Conservation (phyloP, 805 yeast genomes). For the Kodamaea restingae region DNA sequence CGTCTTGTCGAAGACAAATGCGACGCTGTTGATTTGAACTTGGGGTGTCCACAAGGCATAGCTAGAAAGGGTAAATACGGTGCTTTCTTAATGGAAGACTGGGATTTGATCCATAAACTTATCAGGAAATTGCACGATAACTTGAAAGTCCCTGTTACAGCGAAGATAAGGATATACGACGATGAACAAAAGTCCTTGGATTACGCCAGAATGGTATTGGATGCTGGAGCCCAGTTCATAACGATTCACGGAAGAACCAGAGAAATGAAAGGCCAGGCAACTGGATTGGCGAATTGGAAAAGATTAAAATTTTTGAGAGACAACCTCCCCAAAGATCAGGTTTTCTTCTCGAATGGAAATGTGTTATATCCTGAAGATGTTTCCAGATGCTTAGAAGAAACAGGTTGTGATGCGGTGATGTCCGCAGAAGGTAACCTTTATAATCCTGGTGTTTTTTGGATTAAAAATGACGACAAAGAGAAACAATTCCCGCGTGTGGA, state of each 20-base stretch:
- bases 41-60: slow-evolving; percentile 98
- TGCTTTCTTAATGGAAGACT: slow-evolving; percentile 93
- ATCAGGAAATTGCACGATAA: slow-evolving; percentile 72
- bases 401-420: slow-evolving; percentile 89
- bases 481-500: slow-evolving; percentile 84
- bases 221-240: slow-evolving; percentile 92
- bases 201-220: slow-evolving; percentile 83
- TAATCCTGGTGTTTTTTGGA: slow-evolving; percentile 89
- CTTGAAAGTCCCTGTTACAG: slow-evolving; percentile 85
- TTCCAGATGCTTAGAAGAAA: slow-evolving; percentile 56
- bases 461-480: slow-evolving; percentile 47
- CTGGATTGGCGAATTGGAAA: slow-evolving; percentile 95
- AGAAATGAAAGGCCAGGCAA: slow-evolving; percentile 95
- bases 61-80: slow-evolving; percentile 95
- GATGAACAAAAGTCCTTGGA: slow-evolving; percentile 77
- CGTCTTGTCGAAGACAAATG: slow-evolving; percentile 72
- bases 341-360: slow-evolving; percentile 92
- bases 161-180: slow-evolving; percentile 87
- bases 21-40: slow-evolving; percentile 92
- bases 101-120: slow-evolving; percentile 74
- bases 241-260: slow-evolving; percentile 95
- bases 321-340: slow-evolving; percentile 72
- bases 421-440: slow-evolving; percentile 93
- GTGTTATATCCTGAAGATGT: slow-evolving; percentile 86
- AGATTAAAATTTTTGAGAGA: slow-evolving; percentile 71